Evolutionary conservation across 2,329 filamentous ascomycete species (phyloP), one percentile per base, ranked within the genome.

Genomic region (Domatiomyces globalis): DNA sequence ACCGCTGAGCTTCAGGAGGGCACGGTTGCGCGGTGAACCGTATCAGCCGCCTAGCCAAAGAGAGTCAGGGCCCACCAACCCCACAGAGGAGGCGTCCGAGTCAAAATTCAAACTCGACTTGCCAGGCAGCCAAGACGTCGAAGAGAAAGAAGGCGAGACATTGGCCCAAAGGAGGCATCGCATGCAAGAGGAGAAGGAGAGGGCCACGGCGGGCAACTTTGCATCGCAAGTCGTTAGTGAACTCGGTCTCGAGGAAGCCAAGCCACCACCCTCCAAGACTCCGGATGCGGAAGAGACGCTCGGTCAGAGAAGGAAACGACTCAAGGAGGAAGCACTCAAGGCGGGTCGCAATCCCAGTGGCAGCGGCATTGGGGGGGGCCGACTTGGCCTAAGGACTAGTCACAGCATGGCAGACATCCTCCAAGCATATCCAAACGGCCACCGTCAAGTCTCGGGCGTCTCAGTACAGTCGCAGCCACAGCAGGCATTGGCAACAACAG

Each of bases 1-100:
- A 65, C 89, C 92, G 0, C 72, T 95, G 18, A 88, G 84, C 61
- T 76, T 76, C 42, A 82, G 89, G 2, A 80, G 86, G 46, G 84
- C 83, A 43, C 77, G 89, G 51, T 73, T 95, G 5, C 77, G 83
- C 44, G 86, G 85, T 39, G 73, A 77, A 44, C 67, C 69, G 0
- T 64, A 69, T 5, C 53, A 55, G 4, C 59, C 60, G 8, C 58
- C 58, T 10, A 59, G 64, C n/a, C 65, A 61, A 50, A 65, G 65
- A 5, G 52, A 57, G 25, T 42, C 50, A 2, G 33, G 12, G 33
- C 51, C 44, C 27, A 48, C 51, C 27, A 6, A 6, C 22, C 47
- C 52, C n/a, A 36, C 47, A 15, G 53, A 55, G 7, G 54, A 52
- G 25, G 43, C 44, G 15, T 49, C 29, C 36, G 51, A 36, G 8